Evolutionary conservation across 2,329 filamentous ascomycete genomes (phyloP), one percentile per base, ranked within the genome.

Genomic region (Nemania sp.): DNA sequence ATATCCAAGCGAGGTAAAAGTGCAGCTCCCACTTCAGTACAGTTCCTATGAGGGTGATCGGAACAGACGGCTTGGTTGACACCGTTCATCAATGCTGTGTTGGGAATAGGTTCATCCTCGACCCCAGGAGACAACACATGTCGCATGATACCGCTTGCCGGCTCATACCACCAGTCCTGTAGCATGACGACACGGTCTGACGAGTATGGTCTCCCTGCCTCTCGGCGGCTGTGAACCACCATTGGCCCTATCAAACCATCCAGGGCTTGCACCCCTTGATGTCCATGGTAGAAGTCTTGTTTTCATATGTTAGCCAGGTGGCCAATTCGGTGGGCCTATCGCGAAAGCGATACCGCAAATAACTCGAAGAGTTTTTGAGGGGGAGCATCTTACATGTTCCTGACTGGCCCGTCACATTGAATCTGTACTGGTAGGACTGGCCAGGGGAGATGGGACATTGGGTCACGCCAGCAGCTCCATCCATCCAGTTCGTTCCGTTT

Each of bases 401-500:
- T 13, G 72, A 62, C 64, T 84, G 81, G 0, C 74, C 75, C 10
- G 71, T 71, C n/a, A 89, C 81, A 0, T 84, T 85, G 71, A 92
- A 92, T 15, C 83, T 83, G 71, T 92, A 92, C 0, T 81, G 86
- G 63, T 89, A 88, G 1, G 78, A 83, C 2, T 79, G 76, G 1
- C 85, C 85, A 0, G 89, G 86, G 0, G 84, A 80, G 48, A 92
- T 87, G 0, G 83, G 81, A 63, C 87, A 90, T 70, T 90, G 89
- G 0, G 84, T 88, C 5, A 90, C 81, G 37, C 84, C 87, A 0
- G 85, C 79, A 1, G 88, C 83, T 0, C 90, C 90, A 68, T 94
- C 90, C 87, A 91, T 90, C 58, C 81, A 81, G 60, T 86, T 90
- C 0, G 89, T 90, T 11, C 88, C 89, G 66, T 90, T 90, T 71